Evolutionary conservation across 192 early-diverging fungal genomes (phyloP).

Genomic region (Funneliformis mosseae): DNA sequence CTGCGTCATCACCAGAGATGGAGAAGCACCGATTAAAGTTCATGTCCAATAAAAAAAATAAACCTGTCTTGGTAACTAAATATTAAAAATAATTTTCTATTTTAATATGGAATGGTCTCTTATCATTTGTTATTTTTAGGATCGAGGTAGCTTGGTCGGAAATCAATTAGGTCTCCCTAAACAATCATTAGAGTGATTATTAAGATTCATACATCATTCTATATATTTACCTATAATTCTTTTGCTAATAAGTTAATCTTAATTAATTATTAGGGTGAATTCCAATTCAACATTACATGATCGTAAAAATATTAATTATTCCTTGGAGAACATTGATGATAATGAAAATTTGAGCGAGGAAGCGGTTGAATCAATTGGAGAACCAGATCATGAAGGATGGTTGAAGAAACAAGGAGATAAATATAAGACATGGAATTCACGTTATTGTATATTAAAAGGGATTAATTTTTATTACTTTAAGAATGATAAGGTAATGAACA

Average conservation of each 20-base stretch:
- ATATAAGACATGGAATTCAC: slow-evolving; percentile 64
- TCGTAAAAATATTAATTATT: background rate
- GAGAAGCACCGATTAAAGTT: background rate
- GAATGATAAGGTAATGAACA: slow-evolving; percentile 38
- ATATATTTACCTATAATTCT: background rate
- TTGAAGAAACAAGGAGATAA: slow-evolving; percentile 62
- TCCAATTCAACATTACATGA: background rate
- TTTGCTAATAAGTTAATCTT: background rate
- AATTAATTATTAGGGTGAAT: background rate
- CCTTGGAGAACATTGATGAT: slow-evolving; percentile 35
- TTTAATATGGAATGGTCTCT: background rate
- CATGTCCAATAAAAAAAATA: background rate
- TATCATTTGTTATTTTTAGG: background rate
- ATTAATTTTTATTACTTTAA: slow-evolving; percentile 64
- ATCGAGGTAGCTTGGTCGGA: slow-evolving; percentile 3
- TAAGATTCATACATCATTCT: background rate
- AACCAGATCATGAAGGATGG: slow-evolving; percentile 62
- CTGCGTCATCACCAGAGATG: background rate
- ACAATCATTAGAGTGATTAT: slow-evolving; percentile 4
- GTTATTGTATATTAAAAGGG: slow-evolving; percentile 66
- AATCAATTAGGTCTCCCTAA: background rate
- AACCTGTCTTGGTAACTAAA: background rate
- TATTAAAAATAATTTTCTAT: background rate
- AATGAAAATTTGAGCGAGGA: slow-evolving; percentile 38
- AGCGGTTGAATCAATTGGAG: slow-evolving; percentile 38